These are phyloP conservation scores for Lobosporangium transversale DNA, from an alignment of 192 early-diverging fungal genomes.

Conservation along the genomic window DNA sequence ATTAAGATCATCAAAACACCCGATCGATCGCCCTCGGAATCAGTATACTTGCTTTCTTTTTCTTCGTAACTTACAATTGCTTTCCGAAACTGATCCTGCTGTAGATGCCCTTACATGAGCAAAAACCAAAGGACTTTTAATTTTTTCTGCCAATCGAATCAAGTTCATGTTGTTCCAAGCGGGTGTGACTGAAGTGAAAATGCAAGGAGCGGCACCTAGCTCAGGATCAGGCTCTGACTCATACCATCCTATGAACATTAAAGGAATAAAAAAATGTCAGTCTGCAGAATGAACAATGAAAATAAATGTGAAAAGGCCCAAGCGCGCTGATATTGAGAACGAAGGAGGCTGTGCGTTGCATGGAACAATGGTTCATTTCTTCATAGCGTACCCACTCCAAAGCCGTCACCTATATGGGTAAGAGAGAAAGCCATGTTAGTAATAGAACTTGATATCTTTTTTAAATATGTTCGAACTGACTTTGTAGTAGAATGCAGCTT, in stretches of 20 bases:
- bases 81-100: slow-evolving; percentile 76
- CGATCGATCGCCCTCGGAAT: too few species aligned
- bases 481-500: neutral
- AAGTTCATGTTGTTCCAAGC: slow-evolving; percentile 86
- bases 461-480: neutral
- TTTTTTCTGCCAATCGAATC: slow-evolving; percentile 78
- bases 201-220: slow-evolving; percentile 66
- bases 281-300: too few species aligned
- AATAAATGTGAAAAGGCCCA: too few species aligned
- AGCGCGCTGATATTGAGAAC: too few species aligned
- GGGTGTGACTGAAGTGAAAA: slow-evolving; percentile 83
- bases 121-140: slow-evolving; percentile 78
- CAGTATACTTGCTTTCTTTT: too few species aligned
- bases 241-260: slow-evolving; percentile 67
- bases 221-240: slow-evolving; percentile 65
- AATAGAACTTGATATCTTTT: too few species aligned
- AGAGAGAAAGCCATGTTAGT: too few species aligned
- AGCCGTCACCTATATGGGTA: slow-evolving; percentile 70
- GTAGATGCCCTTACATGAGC: slow-evolving; percentile 84
- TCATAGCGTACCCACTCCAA: slow-evolving; percentile 83
- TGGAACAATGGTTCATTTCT: too few species aligned
- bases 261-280: too few species aligned
- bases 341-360: too few species aligned
- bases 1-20: neutral
- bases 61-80: slow-evolving; percentile 79